phyloP scores from a whole-genome alignment of 2,329 filamentous ascomycete genomes.

The Fusarium citri region DNA sequence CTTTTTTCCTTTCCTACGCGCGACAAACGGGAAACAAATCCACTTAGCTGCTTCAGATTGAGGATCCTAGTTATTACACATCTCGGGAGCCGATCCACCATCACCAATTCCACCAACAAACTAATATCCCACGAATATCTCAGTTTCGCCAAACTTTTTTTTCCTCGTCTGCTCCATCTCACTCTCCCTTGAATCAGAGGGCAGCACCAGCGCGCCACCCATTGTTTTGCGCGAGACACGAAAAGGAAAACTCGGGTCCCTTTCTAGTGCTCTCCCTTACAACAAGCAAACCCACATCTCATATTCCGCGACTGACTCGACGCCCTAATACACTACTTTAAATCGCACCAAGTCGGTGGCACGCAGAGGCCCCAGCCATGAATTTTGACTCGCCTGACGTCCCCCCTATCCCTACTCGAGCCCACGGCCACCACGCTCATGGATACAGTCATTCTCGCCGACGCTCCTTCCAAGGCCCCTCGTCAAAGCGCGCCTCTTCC shows the following conservation, averaged over 20 bases:
- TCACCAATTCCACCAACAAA: constrained; percentile 28
- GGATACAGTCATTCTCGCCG: constrained; percentile 18
- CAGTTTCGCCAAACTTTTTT: background rate
- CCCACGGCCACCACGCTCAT: constrained; percentile 31
- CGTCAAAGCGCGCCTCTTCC: constrained; percentile 35
- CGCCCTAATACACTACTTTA: constrained; percentile 6
- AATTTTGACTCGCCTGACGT: constrained; percentile 44
- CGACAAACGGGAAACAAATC: constrained; percentile 1
- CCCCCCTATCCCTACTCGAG: constrained; percentile 50
- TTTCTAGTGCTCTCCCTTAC: constrained; percentile 16
- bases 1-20: constrained; percentile 4
- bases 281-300: constrained; percentile 23
- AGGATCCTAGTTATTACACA: constrained; percentile 20
- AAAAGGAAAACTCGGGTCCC: background rate
- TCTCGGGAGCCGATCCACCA: constrained; percentile 24
- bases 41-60: constrained; percentile 11
- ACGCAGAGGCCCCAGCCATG: constrained; percentile 43
- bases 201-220: constrained; percentile 7
- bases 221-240: constrained; percentile 25
- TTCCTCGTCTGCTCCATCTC: background rate
- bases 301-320: constrained; percentile 17
- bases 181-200: constrained; percentile 18
- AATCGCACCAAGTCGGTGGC: constrained; percentile 19
- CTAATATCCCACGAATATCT: constrained; percentile 25
- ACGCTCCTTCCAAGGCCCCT: constrained; percentile 32